Evolutionary conservation across 345 rosid species (phyloP).

Genomic region (Populus nigra): DNA sequence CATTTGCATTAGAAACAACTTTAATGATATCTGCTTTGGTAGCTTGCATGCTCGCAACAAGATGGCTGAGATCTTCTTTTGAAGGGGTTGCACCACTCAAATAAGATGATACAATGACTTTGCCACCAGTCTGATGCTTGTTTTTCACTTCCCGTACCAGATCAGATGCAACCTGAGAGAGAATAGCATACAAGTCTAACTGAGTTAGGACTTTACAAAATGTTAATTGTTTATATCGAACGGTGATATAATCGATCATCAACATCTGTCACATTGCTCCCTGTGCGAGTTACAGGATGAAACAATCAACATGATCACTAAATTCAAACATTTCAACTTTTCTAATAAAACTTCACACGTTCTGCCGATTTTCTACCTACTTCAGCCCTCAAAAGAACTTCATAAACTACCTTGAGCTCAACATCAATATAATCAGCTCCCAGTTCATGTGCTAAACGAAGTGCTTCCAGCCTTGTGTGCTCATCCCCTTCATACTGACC

Average conservation of each 20-base stretch:
- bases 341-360: not conserved
- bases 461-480: conserved; percentile 34
- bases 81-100: conserved; percentile 38
- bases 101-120: conserved; percentile 46
- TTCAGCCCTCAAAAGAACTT: not conserved
- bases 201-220: not conserved
- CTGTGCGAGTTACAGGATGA: not conserved
- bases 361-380: not conserved
- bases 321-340: not conserved
- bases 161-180: conserved; percentile 47
- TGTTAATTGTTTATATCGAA: not conserved
- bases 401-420: conserved; percentile 49
- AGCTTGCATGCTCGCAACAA: conserved; percentile 38
- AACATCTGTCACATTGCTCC: not conserved
- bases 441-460: conserved; percentile 39
- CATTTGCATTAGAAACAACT: conserved; percentile 36
- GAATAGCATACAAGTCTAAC: conserved; percentile 15
- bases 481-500: conserved; percentile 55
- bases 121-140: conserved; percentile 22
- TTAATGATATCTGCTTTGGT: conserved; percentile 49
- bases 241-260: not conserved
- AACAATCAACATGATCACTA: not conserved
- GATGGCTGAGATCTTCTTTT: conserved; percentile 35
- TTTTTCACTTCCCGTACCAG: conserved; percentile 26
- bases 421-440: conserved; percentile 60